Base-by-base conservation (phyloP, 2,329 filamentous ascomycete genomes). In the Xylaria sp. region DNA sequence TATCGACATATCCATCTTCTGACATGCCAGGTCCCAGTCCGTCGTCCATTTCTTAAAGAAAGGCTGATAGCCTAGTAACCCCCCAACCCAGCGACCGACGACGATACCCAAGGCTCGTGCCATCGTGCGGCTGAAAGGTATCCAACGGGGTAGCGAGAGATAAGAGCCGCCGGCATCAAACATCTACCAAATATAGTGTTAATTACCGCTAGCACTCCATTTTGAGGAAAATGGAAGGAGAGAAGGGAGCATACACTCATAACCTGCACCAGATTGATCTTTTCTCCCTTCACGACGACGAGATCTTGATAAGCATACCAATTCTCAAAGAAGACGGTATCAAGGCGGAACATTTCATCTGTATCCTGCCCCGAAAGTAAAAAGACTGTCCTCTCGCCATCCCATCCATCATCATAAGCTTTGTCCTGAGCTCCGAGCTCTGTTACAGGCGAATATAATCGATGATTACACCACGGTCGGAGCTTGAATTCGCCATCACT, bases 141-240 rank as follows among this genome's bases (percentile, higher is more conserved):
- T 70, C 79, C 79, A 81, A n/a, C 62, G 63, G n/a, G 80, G 80
- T 2, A 78, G 60, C 0, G 78, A 75, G 2, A 79, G 70, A 67
- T 81, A 82, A 9, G 78, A 78, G 28, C 77, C 80, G 2, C 80
- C 80, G 7, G 78, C 80, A 69, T 82, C 80, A 50, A 79, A 80
- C 72, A 80, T 81, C 79, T 81, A 32, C 13, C 12, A 13, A 20
- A 34, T 4, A 34, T 20, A 43, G 3, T 13, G 32, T 66, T 25
- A 66, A 39, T 34, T 30, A 60, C 23, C 4, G 18, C 18, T 28
- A 46, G 28, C 39, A n/a, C 28, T 64, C n/a, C 55, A 50, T 20
- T n/a, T 18, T 36, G 6, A 18, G 25, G 18, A 18, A 18, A n/a
- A 23, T 52, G 25, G 20, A 18, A 25, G 53, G 28, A 20, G 1